Evolutionary conservation across 257 asterid species (phyloP).

Genomic region (Solanum ossicruentum): DNA sequence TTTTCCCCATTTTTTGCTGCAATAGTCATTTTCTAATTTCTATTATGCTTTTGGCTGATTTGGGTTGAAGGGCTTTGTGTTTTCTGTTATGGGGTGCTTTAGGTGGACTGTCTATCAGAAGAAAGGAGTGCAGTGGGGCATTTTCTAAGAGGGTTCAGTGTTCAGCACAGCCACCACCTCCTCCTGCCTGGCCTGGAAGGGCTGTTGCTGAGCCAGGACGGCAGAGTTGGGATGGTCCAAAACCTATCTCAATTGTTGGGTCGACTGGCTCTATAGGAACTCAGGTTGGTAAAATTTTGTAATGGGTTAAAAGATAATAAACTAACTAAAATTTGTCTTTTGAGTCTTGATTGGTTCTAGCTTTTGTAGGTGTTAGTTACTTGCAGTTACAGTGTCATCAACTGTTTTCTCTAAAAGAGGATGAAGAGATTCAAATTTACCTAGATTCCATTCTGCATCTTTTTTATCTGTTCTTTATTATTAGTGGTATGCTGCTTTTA

Average conservation of each 20-base stretch:
- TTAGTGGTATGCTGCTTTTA: not conserved
- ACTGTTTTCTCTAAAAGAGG: not conserved
- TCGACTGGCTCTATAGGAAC: constrained; percentile 99
- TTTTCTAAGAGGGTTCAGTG: constrained; percentile 46
- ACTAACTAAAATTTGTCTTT: not conserved
- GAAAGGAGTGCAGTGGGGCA: constrained; percentile 41
- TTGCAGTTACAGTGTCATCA: not conserved
- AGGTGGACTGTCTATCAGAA: constrained; percentile 58
- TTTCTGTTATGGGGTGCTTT: not conserved
- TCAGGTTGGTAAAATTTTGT: constrained; percentile 38
- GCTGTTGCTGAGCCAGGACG: constrained; percentile 59
- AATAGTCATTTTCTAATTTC: not conserved
- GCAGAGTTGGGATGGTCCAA: constrained; percentile 83
- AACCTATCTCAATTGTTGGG: constrained; percentile 89
- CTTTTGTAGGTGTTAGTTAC: not conserved
- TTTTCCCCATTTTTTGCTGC: not conserved
- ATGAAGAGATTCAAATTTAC: not conserved
- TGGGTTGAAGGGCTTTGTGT: not conserved
- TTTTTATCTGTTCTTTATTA: not conserved
- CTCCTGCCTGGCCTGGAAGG: constrained; percentile 96
- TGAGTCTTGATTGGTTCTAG: not conserved
- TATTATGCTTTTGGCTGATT: not conserved
- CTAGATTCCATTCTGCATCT: not conserved
- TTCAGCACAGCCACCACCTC: constrained; percentile 50
- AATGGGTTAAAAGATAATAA: not conserved